These are phyloP conservation scores for Mycosphaerella sp. DNA, from an alignment of 2,329 filamentous ascomycete genomes.

Conservation along the genomic window DNA sequence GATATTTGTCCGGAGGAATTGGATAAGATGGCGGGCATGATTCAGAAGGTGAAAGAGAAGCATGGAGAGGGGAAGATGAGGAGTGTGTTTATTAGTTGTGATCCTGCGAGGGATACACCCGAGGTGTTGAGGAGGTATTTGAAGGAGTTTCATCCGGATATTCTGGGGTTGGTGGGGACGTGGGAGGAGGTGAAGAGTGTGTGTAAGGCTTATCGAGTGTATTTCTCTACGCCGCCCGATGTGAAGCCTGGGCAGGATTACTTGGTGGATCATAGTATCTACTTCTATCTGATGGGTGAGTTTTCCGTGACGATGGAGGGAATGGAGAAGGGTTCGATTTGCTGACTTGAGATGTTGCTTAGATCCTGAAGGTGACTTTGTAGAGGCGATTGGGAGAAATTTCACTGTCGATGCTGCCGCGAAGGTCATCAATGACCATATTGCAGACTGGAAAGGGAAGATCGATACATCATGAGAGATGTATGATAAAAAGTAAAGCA, in stretches of 20 bases:
- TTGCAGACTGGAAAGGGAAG: conserved; percentile 65
- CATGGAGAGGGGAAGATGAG: conserved; percentile 46
- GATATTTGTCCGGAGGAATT: conserved; percentile 99
- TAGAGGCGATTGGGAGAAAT: conserved; percentile 91
- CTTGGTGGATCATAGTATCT: conserved; percentile 96
- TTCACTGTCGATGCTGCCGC: conserved; percentile 84
- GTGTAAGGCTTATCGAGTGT: conserved; percentile 94
- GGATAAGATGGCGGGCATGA: conserved; percentile 98
- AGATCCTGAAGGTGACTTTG: conserved; percentile 96
- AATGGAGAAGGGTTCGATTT: background rate
- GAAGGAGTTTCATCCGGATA: conserved; percentile 77
- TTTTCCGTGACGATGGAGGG: conserved; percentile 11
- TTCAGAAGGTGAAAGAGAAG: conserved; percentile 57
- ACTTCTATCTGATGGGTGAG: conserved; percentile 93
- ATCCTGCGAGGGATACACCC: conserved; percentile 84
- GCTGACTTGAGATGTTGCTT: conserved; percentile 6
- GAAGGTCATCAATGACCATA: conserved; percentile 76
- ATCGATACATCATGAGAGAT: conserved; percentile 40
- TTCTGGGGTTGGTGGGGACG: conserved; percentile 84
- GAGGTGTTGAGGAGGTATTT: conserved; percentile 79
- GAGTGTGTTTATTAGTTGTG: conserved; percentile 91
- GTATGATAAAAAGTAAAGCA: background rate
- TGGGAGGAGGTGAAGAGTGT: conserved; percentile 91
- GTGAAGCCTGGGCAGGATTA: conserved; percentile 95
- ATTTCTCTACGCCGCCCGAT: conserved; percentile 86